Base-by-base conservation (phyloP, 2,329 filamentous ascomycete genomes). In the Cytospora schulzeri region DNA sequence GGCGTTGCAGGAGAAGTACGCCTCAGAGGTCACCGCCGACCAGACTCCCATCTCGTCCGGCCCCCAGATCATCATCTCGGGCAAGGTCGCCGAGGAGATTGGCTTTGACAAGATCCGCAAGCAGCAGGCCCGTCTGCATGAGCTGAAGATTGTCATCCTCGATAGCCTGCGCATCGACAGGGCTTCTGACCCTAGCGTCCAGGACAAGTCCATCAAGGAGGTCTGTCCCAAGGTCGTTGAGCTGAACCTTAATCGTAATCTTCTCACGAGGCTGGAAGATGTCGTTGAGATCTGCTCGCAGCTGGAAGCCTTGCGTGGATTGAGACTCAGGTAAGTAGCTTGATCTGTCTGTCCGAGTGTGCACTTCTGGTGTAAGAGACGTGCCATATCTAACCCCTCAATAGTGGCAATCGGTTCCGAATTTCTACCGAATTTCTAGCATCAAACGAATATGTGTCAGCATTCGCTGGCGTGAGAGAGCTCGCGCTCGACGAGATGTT, bases 51-150 rank as follows among this genome's bases (percentile, higher is more conserved):
- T 73, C 29, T 69, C 66, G 17, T 72, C 77, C 15, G 74, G 78
- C 9, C 81, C 82, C 57, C 81, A 86, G 57, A 90, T 96, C 67
- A 78, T 82, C 62, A 89, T 82, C 83, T 96, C 81, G 78, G 91
- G 77, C 45, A 98, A 98, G 77, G 85, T 93, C 22, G 94, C 92
- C 6, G 91, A 98, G 78, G 94, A 98, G 78, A 87, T 98, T 38
- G 95, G 95, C 33, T 98, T 98, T 70, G 93, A 96, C 70, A 97
- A 97, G 81, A 92, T 97, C 69, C 87, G 90, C 52, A 85, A 85
- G 69, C 87, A 93, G 76, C 88, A 96, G 72, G 90, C 93, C 70
- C 82, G 90, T 72, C 81, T 98, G 35, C 81, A 89, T 62, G 91
- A 95, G 71, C 83, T 98, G 66, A 89, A 85, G 69, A 88, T 93